phyloP scores from a whole-genome alignment of 495 filamentous ascomycete species.

The Cenococcum geophilum region DNA sequence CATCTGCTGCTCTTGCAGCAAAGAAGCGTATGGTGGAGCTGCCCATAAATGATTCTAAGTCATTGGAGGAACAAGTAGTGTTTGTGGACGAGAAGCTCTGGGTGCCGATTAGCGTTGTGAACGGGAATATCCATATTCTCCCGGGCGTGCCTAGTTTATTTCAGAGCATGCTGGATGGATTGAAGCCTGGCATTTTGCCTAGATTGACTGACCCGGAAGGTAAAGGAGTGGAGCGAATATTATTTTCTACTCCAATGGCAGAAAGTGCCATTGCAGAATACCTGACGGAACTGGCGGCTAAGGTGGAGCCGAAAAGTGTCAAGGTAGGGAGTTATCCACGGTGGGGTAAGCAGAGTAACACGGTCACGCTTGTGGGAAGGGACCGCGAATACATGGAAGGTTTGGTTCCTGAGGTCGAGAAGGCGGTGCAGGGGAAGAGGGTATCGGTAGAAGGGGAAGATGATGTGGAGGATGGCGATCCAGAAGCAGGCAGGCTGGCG shows the following conservation, averaged over 20 bases:
- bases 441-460: slow-evolving; percentile 56
- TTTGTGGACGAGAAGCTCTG: slow-evolving; percentile 78
- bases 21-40: slow-evolving; percentile 85
- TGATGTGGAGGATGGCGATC: slow-evolving; percentile 37
- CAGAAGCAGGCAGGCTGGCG: slow-evolving; percentile 13
- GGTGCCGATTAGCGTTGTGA: slow-evolving; percentile 83
- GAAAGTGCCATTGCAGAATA: slow-evolving; percentile 82
- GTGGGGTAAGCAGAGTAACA: slow-evolving; percentile 83
- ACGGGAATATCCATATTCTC: slow-evolving; percentile 88
- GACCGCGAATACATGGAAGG: slow-evolving; percentile 58
- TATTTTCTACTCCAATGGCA: slow-evolving; percentile 78
- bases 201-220: slow-evolving; percentile 71
- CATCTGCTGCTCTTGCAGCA: slow-evolving; percentile 69
- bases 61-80: slow-evolving; percentile 58
- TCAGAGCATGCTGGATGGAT: slow-evolving; percentile 63
- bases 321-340: slow-evolving; percentile 97
- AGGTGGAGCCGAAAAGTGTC: slow-evolving; percentile 63
- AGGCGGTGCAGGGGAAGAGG: slow-evolving; percentile 51
- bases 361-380: slow-evolving; percentile 80
- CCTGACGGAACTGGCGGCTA: slow-evolving; percentile 68
- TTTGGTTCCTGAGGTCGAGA: slow-evolving; percentile 56
- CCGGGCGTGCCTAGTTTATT: slow-evolving; percentile 87
- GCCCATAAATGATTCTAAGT: slow-evolving; percentile 61
- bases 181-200: slow-evolving; percentile 63
- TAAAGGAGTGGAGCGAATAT: slow-evolving; percentile 65